Evolutionary conservation across 2,329 filamentous ascomycete genomes (phyloP), one percentile per base, ranked within the genome.

Genomic region (Phaeosphaeriaceae sp.): DNA sequence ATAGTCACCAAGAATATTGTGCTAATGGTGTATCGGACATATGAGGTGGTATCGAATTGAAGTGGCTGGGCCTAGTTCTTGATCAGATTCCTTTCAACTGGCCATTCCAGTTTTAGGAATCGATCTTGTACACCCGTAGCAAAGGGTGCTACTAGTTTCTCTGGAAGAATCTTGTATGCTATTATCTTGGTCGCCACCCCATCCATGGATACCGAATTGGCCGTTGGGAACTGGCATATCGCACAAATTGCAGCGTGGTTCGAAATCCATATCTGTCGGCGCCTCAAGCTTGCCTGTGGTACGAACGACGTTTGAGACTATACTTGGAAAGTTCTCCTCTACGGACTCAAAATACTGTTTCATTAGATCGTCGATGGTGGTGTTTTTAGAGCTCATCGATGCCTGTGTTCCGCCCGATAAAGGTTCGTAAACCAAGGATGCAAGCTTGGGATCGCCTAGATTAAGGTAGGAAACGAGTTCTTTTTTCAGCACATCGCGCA

Each of bases 291-390:
- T 96, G 42, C 86, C 87, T n/a, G 89, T 87, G 28, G 93, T 99
- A 54, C 91, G 85, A 4, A 97, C 93, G 8, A 99, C 94, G 70
- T 99, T 99, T 26, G 92, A 88, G 59, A 99, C 92, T 47, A 97
- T 91, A 46, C 89, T 90, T 3, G 92, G 90, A 66, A 95, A 97
- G 50, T 88, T 88, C 58, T 85, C 84, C 69, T 96, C 92, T 13
- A 96, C 90, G 33, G 86, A 87, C 58, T 85, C 84, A 66, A 99
- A 96, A 72, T 97, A 99, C 48, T 91, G 87, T 49, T 81, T 77
- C 87, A 97, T 92, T 45, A 99, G 83, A 60, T 92, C 88, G 67
- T 97, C 92, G 63, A 99, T 97, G 37, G 91, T 95, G 37, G 90
- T 82, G 58, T 91, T 87, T 67, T 87, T 89, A 60, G 88, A 86